Percentiles rank a stretch among this genome's conserved stretches.
phyloP scores from a whole-genome alignment of 805 yeast species.

The Starmerella floris region DNA sequence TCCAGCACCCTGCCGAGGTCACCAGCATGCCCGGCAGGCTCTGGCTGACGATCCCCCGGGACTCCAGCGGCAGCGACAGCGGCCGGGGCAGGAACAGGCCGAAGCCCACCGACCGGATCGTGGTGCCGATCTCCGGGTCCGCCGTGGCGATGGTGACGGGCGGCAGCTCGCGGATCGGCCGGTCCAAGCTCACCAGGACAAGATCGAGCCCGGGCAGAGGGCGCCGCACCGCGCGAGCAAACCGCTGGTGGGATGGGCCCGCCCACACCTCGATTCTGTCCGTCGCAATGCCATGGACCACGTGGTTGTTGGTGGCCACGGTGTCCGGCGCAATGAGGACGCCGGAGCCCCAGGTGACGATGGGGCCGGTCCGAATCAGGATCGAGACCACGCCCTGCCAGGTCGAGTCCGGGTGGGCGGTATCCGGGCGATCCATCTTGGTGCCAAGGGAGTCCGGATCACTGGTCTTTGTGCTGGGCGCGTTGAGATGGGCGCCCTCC shows the following conservation, averaged over 20 bases:
- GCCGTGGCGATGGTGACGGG: constrained; percentile 18
- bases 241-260: not conserved
- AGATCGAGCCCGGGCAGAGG: constrained; percentile 27
- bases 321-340: constrained; percentile 22
- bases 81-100: constrained; percentile 26
- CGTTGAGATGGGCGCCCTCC: not conserved
- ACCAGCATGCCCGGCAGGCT: constrained; percentile 22
- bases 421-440: not conserved
- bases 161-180: constrained; percentile 3
- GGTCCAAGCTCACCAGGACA: constrained; percentile 20
- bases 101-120: constrained; percentile 26
- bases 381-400: constrained; percentile 18
- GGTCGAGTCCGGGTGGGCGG: not conserved
- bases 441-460: too few relatives aligned
- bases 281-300: constrained; percentile 16
- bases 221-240: constrained; percentile 7
- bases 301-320: constrained; percentile 28
- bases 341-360: constrained; percentile 29
- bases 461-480: too few relatives aligned
- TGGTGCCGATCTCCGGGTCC: constrained; percentile 16
- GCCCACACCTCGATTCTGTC: constrained; percentile 3
- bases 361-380: constrained; percentile 8
- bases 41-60: constrained; percentile 21
- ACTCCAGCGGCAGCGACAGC: constrained; percentile 23
- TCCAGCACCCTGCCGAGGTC: constrained; percentile 29